A percentile compares a stretch with the other conserved stretches of the same genome.
Evolutionary conservation across 768 basidiomycete genomes (phyloP).

Genomic region (Lactarius quietus): DNA sequence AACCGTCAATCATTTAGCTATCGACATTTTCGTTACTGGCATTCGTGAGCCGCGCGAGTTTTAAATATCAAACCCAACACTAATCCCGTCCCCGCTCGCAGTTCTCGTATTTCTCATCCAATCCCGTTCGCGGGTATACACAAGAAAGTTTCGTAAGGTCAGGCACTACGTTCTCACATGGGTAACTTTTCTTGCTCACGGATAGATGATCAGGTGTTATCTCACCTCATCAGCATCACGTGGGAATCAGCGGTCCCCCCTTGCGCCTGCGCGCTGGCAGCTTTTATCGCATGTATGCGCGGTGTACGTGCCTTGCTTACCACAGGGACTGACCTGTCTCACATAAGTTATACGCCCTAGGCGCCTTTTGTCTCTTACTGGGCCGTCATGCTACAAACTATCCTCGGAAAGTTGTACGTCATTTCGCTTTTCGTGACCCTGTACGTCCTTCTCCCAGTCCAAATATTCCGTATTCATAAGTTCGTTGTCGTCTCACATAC

Average conservation of each 20-base stretch:
- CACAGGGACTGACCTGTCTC: neutral
- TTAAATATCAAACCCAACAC: no score
- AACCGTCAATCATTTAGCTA: neutral
- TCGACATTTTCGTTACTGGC: conserved; percentile 15
- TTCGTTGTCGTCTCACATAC: neutral
- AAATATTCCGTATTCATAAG: neutral
- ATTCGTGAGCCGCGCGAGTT: conserved; percentile 8
- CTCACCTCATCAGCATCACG: conserved; percentile 26
- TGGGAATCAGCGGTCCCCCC: conserved; percentile 33
- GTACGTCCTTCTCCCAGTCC: conserved; percentile 20
- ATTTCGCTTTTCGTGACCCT: conserved; percentile 33
- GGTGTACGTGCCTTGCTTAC: neutral
- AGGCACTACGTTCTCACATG: neutral
- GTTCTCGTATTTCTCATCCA: conserved; percentile 18
- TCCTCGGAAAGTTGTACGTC: conserved; percentile 33
- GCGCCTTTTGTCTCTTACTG: conserved; percentile 26
- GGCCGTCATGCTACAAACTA: conserved; percentile 30
- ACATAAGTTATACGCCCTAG: conserved; percentile 19
- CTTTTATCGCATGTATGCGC: conserved; percentile 25
- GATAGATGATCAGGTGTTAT: conserved; percentile 5
- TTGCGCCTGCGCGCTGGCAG: conserved; percentile 29
- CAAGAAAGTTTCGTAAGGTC: conserved; percentile 15
- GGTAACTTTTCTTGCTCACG: neutral
- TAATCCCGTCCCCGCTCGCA: neutral
- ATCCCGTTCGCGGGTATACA: conserved; percentile 9